Conservation (phyloP, 257 asterid species). For the Solanum sparsipilum region DNA sequence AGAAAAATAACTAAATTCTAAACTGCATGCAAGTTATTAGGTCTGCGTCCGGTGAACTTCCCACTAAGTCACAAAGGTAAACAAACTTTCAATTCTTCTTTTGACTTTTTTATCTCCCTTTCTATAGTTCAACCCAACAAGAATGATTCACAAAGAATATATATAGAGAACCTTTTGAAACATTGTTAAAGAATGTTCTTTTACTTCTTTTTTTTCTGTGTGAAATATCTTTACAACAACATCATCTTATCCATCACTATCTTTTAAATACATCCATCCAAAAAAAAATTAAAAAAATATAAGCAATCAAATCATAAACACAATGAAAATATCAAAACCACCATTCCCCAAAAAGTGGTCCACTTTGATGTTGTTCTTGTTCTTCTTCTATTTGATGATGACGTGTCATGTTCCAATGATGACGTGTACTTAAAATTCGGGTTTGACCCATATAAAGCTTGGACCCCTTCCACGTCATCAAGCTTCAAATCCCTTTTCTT, state of each 20-base stretch:
- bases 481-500: slow-evolving; percentile 57
- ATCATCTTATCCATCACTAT: neutral
- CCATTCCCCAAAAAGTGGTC: slow-evolving; percentile 12
- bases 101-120: neutral
- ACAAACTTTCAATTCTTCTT: neutral
- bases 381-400: slow-evolving; percentile 26
- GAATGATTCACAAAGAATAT: neutral
- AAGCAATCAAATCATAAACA: slow-evolving; percentile 14
- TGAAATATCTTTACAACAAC: neutral
- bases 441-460: slow-evolving; percentile 70
- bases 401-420: slow-evolving; percentile 40
- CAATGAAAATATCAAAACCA: slow-evolving; percentile 10
- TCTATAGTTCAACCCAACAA: neutral
- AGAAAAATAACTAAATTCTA: neutral
- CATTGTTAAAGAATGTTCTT: slow-evolving; percentile 8
- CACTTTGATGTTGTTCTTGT: slow-evolving; percentile 11
- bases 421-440: slow-evolving; percentile 50
- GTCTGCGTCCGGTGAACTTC: rapidly evolving
- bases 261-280: neutral
- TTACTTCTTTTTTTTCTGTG: neutral
- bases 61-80: neutral
- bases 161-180: neutral
- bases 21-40: rapidly evolving
- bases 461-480: slow-evolving; percentile 84
- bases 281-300: too few relatives aligned